Evolutionary conservation across 192 early-diverging fungal genomes (phyloP).

Genomic region (Coemansia aciculifera): DNA sequence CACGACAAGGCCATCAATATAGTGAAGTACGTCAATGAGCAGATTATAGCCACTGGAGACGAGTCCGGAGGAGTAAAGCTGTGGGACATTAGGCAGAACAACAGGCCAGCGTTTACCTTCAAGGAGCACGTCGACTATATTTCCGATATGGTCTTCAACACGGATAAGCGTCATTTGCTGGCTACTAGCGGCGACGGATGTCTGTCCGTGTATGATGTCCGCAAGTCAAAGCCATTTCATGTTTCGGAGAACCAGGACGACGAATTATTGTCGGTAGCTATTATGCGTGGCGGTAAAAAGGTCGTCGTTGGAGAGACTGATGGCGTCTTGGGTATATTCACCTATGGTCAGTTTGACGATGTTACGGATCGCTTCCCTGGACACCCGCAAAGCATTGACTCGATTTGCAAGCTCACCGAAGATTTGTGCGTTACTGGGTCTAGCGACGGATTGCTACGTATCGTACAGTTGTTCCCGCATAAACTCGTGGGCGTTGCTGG

Average conservation of each 20-base stretch:
- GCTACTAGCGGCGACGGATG: constrained; percentile 87
- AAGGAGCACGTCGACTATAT: constrained; percentile 91
- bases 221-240: constrained; percentile 79
- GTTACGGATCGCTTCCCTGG: constrained; percentile 91
- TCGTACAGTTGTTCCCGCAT: constrained; percentile 90
- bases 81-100: constrained; percentile 86
- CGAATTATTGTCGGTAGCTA: constrained; percentile 80
- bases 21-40: constrained; percentile 69
- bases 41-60: constrained; percentile 88
- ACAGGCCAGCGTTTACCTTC: constrained; percentile 76
- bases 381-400: constrained; percentile 88
- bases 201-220: constrained; percentile 87
- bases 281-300: constrained; percentile 70
- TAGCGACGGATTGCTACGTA: constrained; percentile 85
- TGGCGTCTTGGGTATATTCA: constrained; percentile 85
- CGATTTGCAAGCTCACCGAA: constrained; percentile 83
- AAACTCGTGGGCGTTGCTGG: constrained; percentile 85
- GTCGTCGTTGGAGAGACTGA: constrained; percentile 90
- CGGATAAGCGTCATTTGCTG: constrained; percentile 75
- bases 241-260: constrained; percentile 95
- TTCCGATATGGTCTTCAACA: constrained; percentile 76
- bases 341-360: constrained; percentile 91
- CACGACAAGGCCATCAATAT: constrained; percentile 83
- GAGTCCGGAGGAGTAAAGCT: constrained; percentile 84
- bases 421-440: constrained; percentile 85